Evolutionary conservation across 2,329 filamentous ascomycete species (phyloP).

Genomic region (Onygenales sp.): DNA sequence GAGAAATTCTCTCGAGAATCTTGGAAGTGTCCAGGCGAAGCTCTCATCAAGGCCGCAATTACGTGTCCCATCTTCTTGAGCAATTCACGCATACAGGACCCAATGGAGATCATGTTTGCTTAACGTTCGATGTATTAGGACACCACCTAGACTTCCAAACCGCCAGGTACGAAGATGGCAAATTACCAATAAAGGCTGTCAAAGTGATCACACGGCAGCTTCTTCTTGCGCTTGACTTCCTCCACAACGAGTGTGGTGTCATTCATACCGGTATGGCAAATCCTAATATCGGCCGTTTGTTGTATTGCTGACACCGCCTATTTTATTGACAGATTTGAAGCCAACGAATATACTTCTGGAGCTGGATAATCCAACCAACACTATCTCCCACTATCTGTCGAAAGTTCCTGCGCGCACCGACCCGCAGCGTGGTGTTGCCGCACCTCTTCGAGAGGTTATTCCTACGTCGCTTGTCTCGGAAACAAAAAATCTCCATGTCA

Average conservation of each 20-base stretch:
- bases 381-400: conserved; percentile 14
- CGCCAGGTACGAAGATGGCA: conserved; percentile 14
- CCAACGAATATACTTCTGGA: conserved; percentile 18
- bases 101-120: conserved; percentile 20
- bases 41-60: conserved; percentile 14
- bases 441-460: conserved; percentile 17
- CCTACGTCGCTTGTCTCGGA: conserved; percentile 16
- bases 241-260: conserved; percentile 16
- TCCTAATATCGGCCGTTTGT: neutral
- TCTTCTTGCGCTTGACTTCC: conserved; percentile 19
- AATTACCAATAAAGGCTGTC: conserved; percentile 13
- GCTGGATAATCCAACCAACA: conserved; percentile 10
- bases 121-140: conserved; percentile 18
- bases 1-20: conserved; percentile 15
- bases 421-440: conserved; percentile 2
- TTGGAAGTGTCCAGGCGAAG: conserved; percentile 10
- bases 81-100: conserved; percentile 19
- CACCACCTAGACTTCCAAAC: conserved; percentile 17
- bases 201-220: conserved; percentile 17
- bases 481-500: conserved; percentile 10
- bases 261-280: conserved; percentile 18
- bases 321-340: conserved; percentile 13
- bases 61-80: conserved; percentile 14
- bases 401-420: conserved; percentile 10
- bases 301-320: neutral